Evolutionary conservation across 2,329 filamentous ascomycete species (phyloP).

Genomic region (Sclerotinia spermophila): DNA sequence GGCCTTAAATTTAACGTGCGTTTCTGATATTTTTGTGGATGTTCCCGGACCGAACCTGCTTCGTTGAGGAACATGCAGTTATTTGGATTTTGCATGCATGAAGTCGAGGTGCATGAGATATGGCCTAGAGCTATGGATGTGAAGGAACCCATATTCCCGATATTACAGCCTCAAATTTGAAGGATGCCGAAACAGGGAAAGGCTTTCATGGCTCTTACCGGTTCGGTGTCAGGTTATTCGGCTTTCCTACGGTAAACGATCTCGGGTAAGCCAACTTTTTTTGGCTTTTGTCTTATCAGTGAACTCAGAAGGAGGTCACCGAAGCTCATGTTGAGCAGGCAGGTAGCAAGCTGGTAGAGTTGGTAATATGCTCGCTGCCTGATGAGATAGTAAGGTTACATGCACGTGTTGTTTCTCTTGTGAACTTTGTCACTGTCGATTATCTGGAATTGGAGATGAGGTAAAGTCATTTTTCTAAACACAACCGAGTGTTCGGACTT

Average conservation of each 20-base stretch:
- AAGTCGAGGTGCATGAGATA: not conserved
- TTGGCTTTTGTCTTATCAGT: not conserved
- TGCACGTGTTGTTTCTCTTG: not conserved
- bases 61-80: not conserved
- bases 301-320: not conserved
- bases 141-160: not conserved
- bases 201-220: not conserved
- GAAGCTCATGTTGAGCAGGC: not conserved
- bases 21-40: not conserved
- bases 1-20: not conserved
- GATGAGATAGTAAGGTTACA: not conserved
- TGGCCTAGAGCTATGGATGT: not conserved
- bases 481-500: not conserved
- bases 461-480: not conserved
- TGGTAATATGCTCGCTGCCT: not conserved
- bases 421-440: not conserved
- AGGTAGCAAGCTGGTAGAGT: not conserved
- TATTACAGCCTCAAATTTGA: not conserved
- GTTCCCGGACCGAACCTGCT: not conserved
- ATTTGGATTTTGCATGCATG: not conserved
- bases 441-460: not conserved
- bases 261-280: slow-evolving; percentile 1
- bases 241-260: not conserved
- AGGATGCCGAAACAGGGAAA: not conserved
- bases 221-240: slow-evolving; percentile 3